A percentile compares a stretch with the other conserved stretches of the same genome.
Evolutionary conservation across 257 asterid species (phyloP).

Genomic region (Mitragyna speciosa): DNA sequence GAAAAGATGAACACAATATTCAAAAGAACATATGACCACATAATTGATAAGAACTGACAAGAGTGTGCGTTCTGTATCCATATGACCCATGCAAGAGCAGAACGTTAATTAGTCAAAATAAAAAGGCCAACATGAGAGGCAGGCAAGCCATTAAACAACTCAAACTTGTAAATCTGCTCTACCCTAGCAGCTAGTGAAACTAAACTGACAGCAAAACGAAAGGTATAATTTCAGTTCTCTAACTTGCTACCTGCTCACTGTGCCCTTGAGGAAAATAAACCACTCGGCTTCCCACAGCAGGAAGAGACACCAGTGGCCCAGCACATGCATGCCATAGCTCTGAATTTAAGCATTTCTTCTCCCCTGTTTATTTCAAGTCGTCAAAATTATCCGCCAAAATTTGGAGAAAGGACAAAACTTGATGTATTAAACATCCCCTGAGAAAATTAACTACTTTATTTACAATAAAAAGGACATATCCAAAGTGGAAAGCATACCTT

Average conservation of each 20-base stretch:
- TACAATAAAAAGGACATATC: background rate
- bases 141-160: background rate
- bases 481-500: conserved; percentile 41
- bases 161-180: too few species aligned
- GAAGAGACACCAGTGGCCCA: conserved; percentile 91
- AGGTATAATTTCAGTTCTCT: background rate
- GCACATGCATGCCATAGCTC: conserved; percentile 99
- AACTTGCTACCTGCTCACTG: conserved; percentile 69
- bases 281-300: conserved; percentile 80
- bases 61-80: too few species aligned
- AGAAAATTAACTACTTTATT: conserved; percentile 7
- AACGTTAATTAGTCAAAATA: too few species aligned
- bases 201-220: background rate
- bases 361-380: conserved; percentile 41
- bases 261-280: conserved; percentile 95
- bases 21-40: too few species aligned
- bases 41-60: background rate
- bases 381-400: conserved; percentile 3
- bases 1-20: background rate
- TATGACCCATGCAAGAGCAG: background rate
- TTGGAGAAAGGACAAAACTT: background rate
- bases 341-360: conserved; percentile 88
- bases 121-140: too few species aligned
- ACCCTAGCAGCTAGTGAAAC: too few species aligned
- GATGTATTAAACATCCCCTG: background rate